These are phyloP conservation scores for Sclerospora graminicola DNA, from an alignment of 352 stramenopile species.

Conservation along the genomic window DNA sequence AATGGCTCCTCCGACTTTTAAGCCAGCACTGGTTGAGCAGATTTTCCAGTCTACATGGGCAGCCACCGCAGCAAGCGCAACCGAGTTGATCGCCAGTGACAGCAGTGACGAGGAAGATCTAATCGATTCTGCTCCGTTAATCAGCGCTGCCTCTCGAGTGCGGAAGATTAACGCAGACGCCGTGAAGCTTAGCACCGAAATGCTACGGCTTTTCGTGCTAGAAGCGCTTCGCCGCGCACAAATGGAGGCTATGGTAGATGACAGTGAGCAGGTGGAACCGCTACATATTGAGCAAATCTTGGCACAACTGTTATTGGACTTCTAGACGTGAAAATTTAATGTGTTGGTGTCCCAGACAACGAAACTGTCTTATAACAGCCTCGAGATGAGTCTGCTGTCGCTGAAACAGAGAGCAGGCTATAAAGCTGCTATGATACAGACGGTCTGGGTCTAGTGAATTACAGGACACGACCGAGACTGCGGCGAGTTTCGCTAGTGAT, in stretches of 20 bases:
- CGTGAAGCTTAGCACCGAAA: conserved; percentile 66
- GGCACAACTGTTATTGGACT: conserved; percentile 72
- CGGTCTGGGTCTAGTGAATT: conserved; percentile 25
- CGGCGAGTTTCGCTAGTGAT: conserved; percentile 47
- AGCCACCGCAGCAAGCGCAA: conserved; percentile 15
- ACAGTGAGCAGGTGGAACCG: conserved; percentile 56
- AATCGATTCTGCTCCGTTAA: conserved; percentile 26
- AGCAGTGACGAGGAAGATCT: conserved; percentile 34
- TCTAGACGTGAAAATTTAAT: conserved; percentile 20
- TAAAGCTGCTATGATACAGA: conserved; percentile 39
- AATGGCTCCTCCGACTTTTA: conserved; percentile 27
- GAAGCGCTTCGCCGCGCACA: conserved; percentile 69
- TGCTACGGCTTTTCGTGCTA: conserved; percentile 65
- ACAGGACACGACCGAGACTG: conserved; percentile 7
- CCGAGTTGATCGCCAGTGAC: conserved; percentile 15
- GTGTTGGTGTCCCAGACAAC: not conserved
- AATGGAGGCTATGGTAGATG: conserved; percentile 83
- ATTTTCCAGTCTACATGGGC: conserved; percentile 60
- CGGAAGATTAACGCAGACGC: conserved; percentile 69
- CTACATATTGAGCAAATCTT: conserved; percentile 76
- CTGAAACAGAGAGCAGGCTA: conserved; percentile 31
- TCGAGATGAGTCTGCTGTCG: conserved; percentile 27
- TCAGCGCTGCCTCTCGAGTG: conserved; percentile 27
- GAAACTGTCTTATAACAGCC: conserved; percentile 19
- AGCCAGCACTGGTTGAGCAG: conserved; percentile 55